Base-by-base conservation (phyloP, 108 stramenopile species). In the Bacterosira constricta region DNA sequence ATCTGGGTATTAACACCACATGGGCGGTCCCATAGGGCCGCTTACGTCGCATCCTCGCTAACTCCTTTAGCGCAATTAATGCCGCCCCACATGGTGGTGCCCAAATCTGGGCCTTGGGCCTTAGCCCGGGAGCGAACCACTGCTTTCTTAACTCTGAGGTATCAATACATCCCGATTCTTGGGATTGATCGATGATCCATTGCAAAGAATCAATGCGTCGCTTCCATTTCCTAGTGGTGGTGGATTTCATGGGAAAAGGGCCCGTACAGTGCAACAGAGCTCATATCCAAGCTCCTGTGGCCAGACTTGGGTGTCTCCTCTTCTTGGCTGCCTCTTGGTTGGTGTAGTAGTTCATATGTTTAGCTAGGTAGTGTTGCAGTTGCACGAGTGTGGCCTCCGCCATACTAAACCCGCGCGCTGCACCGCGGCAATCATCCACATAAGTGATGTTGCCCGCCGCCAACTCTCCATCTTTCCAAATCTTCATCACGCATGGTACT, bases 351-450 rank as follows among this genome's bases (percentile, higher is more conserved):
- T 31, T 31, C 30, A 55, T 55, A 26, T 13, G 13, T 68, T 8
- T 23, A 32, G 29, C 18, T 2, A 63, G 29, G 26, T 27, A 25
- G 29, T 13, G n/a, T n/a, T n/a, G n/a, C n/a, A n/a, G 34, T 27
- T 12, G 15, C 1, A 9, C 32, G 25, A 50, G 21, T 23, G 25
- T 18, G 13, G 15, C 4, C 34, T 32, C 31, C n/a, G 21, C 20
- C 2, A 11, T 23, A 20, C 18, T 18, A 27, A 32, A 49, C 18
- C 13, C 20, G 15, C 42, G 58, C 5, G 46, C 66, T 1, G 55
- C 60, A n/a, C 23, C 15, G 29, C 57, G 46, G 15, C 60, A 15
- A 38, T 79, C 82, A 55, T 83, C 77, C 30, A 83, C 63, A 57
- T 39, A 83, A 11, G 44, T 42, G 20, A 57, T 26, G 25, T 49